Evolutionary conservation across 768 basidiomycete genomes (phyloP), one percentile per base, ranked within the genome.

Genomic region (Terana coerulea): DNA sequence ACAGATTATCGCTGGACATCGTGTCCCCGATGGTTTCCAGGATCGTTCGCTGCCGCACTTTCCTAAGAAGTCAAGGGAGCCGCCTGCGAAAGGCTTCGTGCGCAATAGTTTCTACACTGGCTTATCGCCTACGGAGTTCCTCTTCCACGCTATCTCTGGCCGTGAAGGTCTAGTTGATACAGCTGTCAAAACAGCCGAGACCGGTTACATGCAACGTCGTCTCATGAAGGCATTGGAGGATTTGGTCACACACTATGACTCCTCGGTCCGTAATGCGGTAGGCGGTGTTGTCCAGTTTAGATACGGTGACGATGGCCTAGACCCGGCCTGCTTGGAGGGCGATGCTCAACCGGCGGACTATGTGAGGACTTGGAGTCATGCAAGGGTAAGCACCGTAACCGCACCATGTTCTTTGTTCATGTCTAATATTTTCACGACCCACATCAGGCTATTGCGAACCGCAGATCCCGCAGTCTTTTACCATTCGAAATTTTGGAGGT

Each of bases 221-320:
- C 69, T 99, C 55, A 98, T 99, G 97, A 99, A 99, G 67, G 95
- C 95, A 2, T 70, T 99, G 58, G 97, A 99, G 65, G 97, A 99
- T 72, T 73, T 99, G 31, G 93, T 91, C 2, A 92, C 91, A 0
- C 92, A 95, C 51, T 99, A 99, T 65, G 97, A 99, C 68, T 71
- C 93, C 21, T 93, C 93, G 8, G 95, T 99, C 21, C 81, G 97
- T 26, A 98, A 95, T 68, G 95, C 94, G 2, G 81, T 81, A 0
- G 97, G 97, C 3, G 95, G 93, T 40, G 82, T 99, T 14, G 95
- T 99, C 3, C 97, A 99, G 63, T 99, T 99, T 72, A 77, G 78
- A 26, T 99, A 97, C 59, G 97, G 97, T 28, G 95, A 97, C 61
- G 97, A 99, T 64, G 95, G 93, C 45, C 76, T 99, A 29, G 97